Evolutionary conservation across 352 stramenopile genomes (phyloP).

Genomic region (Peronospora belbahrii): DNA sequence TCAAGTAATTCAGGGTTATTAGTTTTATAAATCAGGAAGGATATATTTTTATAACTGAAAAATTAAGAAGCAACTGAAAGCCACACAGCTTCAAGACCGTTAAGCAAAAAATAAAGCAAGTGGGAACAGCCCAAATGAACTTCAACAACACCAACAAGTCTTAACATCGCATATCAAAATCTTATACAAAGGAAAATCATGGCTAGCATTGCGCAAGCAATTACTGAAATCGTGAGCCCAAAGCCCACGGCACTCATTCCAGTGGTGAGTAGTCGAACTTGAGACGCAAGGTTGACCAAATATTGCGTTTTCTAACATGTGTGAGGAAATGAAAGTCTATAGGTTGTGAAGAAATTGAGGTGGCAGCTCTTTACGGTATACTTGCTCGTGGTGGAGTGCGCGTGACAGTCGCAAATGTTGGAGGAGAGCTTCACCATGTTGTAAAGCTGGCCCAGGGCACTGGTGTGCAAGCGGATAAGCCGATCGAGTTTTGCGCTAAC

Average conservation of each 20-base stretch:
- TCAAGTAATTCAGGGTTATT: too few species aligned
- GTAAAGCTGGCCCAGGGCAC: constrained; percentile 50
- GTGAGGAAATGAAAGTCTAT: constrained; percentile 24
- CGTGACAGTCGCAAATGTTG: constrained; percentile 52
- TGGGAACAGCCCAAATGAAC: too few species aligned
- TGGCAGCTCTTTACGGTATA: constrained; percentile 41
- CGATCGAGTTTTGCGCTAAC: constrained; percentile 49
- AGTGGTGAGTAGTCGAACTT: constrained; percentile 30
- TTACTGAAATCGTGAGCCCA: constrained; percentile 52
- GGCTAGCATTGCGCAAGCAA: constrained; percentile 36
- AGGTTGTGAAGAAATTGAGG: constrained; percentile 61
- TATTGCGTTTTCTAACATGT: not conserved
- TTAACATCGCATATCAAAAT: not conserved
- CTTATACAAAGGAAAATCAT: constrained; percentile 22
- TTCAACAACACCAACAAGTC: too few species aligned
- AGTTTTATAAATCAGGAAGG: too few species aligned
- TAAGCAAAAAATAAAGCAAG: too few species aligned
- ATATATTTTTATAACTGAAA: too few species aligned
- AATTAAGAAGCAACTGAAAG: too few species aligned
- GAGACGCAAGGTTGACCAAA: not conserved
- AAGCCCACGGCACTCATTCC: constrained; percentile 57
- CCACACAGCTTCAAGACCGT: too few species aligned
- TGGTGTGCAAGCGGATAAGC: constrained; percentile 52
- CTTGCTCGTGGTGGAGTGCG: constrained; percentile 51
- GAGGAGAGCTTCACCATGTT: constrained; percentile 40